Evolutionary conservation across 1,284 basidiomycete species (phyloP), one percentile per base, ranked within the genome.

Genomic region (Cryptococcus sp.): DNA sequence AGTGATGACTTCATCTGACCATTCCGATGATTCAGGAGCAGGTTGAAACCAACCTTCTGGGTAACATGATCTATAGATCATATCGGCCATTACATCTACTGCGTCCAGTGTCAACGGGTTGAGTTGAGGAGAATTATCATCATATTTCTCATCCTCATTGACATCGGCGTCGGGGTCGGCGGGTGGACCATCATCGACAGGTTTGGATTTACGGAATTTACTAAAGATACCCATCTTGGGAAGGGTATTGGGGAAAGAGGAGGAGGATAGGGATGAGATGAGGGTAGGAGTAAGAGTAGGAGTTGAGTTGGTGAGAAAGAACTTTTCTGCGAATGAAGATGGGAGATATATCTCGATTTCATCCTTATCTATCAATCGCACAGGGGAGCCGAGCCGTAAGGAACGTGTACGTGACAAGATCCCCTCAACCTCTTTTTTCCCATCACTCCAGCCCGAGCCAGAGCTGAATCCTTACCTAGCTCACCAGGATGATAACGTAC

Each of bases 81-180:
- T 61, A 49, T 72, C 70, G n/a, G 68, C 70, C 64, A 70, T 69
- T 39, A 72, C 61, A 45, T 70, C 68, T 28, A 70, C 49, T 11
- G 68, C 66, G 46, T 70, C 68, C 36, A 62, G 64, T 0, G 19
- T 13, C 16, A 24, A 14, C 7, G 41, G 41, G 36, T n/a, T 16
- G 36, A 19, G 7, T 39, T 39, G 36, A 14, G 18, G 16, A 14
- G 16, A 7, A 14, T 4, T 4, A 16, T 39, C 18, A 22, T 22
- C 19, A 7, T 16, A 19, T 16, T 43, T 43, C 23, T 43, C 41
- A 16, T 43, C 41, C 16, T 22, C 19, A 19, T 16, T 7, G 18
- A 19, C 14, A 4, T 16, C 14, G 18, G 36, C 10, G 32, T 9
- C 32, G 9, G 41, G 41, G 11, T 22, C 41, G 19, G 41, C 7